Evolutionary conservation across 2,329 filamentous ascomycete genomes (phyloP).

Genomic region (Scytalidium sp.): DNA sequence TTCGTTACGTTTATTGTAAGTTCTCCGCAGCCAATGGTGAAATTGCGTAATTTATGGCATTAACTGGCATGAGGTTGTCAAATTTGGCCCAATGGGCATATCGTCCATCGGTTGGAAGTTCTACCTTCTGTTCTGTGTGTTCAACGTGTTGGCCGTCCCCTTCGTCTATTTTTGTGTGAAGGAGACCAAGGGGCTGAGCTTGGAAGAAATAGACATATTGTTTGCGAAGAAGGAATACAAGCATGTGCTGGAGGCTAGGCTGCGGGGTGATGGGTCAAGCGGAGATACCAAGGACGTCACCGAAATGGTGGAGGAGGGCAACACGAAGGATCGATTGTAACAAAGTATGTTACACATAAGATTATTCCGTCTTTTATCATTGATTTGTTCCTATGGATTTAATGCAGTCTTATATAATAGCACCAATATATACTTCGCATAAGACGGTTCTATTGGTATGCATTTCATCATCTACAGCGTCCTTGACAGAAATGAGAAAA

Average conservation of each 20-base stretch:
- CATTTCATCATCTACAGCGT: too few relatives aligned
- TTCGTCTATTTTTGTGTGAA: slow-evolving; percentile 29
- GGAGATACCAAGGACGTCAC: neutral
- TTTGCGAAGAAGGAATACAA: slow-evolving; percentile 13
- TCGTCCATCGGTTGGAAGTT: slow-evolving; percentile 30
- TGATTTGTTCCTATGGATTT: too few relatives aligned
- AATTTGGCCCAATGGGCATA: slow-evolving; percentile 21
- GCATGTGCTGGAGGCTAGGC: slow-evolving; percentile 1
- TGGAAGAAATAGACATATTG: slow-evolving; percentile 30
- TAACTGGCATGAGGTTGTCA: neutral
- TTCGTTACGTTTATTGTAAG: slow-evolving; percentile 8
- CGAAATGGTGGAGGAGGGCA: slow-evolving; percentile 1
- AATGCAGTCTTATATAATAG: too few relatives aligned
- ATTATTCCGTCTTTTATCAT: too few relatives aligned
- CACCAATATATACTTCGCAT: too few relatives aligned
- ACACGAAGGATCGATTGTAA: neutral
- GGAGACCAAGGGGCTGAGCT: slow-evolving; percentile 26
- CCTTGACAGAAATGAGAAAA: too few relatives aligned
- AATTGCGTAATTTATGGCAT: neutral
- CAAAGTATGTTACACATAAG: too few relatives aligned
- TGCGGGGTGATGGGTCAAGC: slow-evolving; percentile 1
- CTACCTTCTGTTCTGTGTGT: slow-evolving; percentile 30
- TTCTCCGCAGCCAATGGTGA: neutral
- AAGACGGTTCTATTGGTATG: too few relatives aligned
- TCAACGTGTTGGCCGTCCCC: slow-evolving; percentile 30